Evolutionary conservation across 495 filamentous ascomycete species (phyloP), one percentile per base, ranked within the genome.

Genomic region (Venustampulla echinocandica): DNA sequence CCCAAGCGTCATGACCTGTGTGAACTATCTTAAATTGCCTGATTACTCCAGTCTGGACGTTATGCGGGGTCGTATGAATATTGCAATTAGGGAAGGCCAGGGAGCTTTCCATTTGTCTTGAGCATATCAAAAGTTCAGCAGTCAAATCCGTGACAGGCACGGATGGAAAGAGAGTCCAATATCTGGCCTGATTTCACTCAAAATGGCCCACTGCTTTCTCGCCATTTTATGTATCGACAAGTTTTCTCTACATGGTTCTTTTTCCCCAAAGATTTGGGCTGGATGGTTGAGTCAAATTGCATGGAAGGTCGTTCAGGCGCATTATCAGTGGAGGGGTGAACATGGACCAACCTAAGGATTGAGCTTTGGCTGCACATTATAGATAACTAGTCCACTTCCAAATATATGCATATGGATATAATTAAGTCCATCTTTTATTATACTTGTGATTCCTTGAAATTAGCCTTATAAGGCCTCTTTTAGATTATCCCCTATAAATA

Each of bases 1-100:
- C 25, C 89, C 93, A 19, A 96, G 90, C 58, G 93, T 97, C 60
- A 99, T 99, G 93, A 99, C 93, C 35, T 97, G 93, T 63, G 92
- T 95, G 61, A 99, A 99, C 62, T 99, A 99, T 62, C 83, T 99
- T 53, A 99, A 99, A 64, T 73, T 99, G 57, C 93, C 93, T 17
- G 89, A 99, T 65, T 99, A 99, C 67, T 90, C 81, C 55, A 77
- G 67, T 57, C 65, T 95, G 49, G 76, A 87, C 13, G 74, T 85
- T 28, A 75, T 99, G 60, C 78, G 73, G 45, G 71, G 80, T 55
- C 81, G 82, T 60, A 68, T 99, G 24, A 79, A 79, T 34, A 80
- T 85, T 42, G 93, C 93, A 32, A 94, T 95, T 56, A 84, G 80
- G 62, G 93, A 99, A 69, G 93, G 93, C n/a, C 93, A 97, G 62